These are phyloP conservation scores for Rhododendron ferrugineum DNA, from an alignment of 148 eudicot genomes.

Conservation along the genomic window DNA sequence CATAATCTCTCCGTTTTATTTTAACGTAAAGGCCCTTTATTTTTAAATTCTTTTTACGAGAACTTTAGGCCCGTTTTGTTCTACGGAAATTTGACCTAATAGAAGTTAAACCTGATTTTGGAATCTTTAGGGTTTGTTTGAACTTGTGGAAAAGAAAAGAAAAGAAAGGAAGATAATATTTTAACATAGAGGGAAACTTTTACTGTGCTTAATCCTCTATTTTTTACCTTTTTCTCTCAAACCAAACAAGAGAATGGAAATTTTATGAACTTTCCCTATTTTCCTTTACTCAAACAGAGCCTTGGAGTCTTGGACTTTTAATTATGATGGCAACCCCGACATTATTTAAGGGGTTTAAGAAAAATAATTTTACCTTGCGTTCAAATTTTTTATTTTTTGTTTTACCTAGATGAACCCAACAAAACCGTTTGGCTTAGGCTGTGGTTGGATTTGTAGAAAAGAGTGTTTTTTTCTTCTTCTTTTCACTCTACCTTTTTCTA, in stretches of 20 bases:
- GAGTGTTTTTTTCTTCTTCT: too few relatives aligned
- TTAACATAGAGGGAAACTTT: background rate
- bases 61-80: too few relatives aligned
- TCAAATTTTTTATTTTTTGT: too few relatives aligned
- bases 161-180: background rate
- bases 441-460: too few relatives aligned
- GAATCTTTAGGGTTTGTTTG: too few relatives aligned
- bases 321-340: background rate
- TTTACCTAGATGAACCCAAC: too few relatives aligned
- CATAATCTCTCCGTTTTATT: background rate
- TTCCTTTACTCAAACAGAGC: too few relatives aligned
- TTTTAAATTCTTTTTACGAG: too few relatives aligned
- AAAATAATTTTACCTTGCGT: background rate
- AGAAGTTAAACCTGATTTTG: background rate
- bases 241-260: background rate
- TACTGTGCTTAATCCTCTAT: background rate
- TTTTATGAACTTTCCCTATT: background rate
- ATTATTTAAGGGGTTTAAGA: background rate
- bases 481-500: too few relatives aligned
- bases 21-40: too few relatives aligned
- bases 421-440: too few relatives aligned
- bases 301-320: background rate
- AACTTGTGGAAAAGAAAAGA: too few relatives aligned
- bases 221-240: background rate
- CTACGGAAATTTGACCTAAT: background rate